These are phyloP conservation scores for Cryptococcus sp. DNA, from an alignment of 1,284 basidiomycete genomes.

Conservation along the genomic window DNA sequence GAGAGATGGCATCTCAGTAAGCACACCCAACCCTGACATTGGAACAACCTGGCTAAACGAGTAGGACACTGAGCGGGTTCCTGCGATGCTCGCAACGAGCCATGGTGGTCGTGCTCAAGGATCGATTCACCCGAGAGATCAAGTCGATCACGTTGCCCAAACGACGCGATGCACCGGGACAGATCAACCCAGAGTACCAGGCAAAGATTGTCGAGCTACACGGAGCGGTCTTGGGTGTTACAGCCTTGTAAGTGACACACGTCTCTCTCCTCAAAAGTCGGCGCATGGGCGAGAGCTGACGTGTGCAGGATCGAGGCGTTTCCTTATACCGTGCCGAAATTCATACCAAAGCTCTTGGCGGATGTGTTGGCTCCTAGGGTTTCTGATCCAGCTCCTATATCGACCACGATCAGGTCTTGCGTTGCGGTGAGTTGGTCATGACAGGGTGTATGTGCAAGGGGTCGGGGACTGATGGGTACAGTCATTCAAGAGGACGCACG, in stretches of 20 bases:
- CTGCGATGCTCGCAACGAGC: conserved; percentile 88
- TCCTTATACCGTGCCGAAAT: conserved; percentile 57
- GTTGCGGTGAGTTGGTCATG: conserved; percentile 53
- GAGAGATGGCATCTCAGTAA: conserved; percentile 80
- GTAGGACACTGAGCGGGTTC: conserved; percentile 70
- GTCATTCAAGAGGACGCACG: conserved; percentile 47
- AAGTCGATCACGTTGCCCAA: conserved; percentile 62
- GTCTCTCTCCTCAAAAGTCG: neutral
- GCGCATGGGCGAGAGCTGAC: too few species aligned
- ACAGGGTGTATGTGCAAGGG: conserved; percentile 46
- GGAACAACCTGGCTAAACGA: neutral
- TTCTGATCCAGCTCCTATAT: conserved; percentile 86
- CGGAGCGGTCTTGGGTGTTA: conserved; percentile 76
- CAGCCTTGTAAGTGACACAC: conserved; percentile 45
- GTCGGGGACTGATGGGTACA: conserved; percentile 50
- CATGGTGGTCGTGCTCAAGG: conserved; percentile 78
- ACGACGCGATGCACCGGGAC: conserved; percentile 55
- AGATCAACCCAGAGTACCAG: conserved; percentile 59
- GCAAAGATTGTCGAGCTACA: conserved; percentile 71
- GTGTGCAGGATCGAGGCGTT: conserved; percentile 51
- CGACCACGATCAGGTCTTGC: conserved; percentile 79
- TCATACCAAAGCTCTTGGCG: conserved; percentile 54
- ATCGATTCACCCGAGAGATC: conserved; percentile 67
- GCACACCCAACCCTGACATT: conserved; percentile 7
- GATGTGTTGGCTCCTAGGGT: conserved; percentile 55